Base-by-base conservation (phyloP, 371 early-diverging fungal genomes). In the Syncephalastrum racemosum region DNA sequence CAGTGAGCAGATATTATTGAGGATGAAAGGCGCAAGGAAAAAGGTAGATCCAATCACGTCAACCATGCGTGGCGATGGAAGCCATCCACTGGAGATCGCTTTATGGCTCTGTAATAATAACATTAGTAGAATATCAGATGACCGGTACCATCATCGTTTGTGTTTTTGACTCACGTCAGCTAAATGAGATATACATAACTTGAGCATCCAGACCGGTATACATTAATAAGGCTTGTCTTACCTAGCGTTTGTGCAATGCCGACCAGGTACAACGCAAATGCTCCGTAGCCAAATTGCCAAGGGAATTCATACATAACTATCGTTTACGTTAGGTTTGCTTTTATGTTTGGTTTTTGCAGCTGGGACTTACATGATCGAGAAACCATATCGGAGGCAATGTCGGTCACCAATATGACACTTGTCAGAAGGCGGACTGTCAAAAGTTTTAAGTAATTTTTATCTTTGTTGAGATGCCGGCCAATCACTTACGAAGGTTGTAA, bases 181-280 rank as follows among this genome's bases (percentile, higher is more conserved):
- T 10, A 23, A 14, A n/a, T 19, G 22, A 4, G 13, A 10, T 18
- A 2, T 4, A 10, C 16, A 15, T 27, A 43, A 40, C 16, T 43
- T 31, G 36, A 31, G 36, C 12, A 12, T 20, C 14, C 23, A 22
- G 13, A 27, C 16, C 25, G 14, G 18, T 48, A 24, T 41, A 47
- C 20, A 52, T n/a, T 4, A 46, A 45, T 22, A n/a, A 46, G 3
- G 36, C 50, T 51, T 56, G 64, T 64, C 40, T 68, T 62, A 52
- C 64, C 61, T 18, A 70, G 49, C 20, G 70, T 70, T 39, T 63
- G 66, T 46, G 70, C 70, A 59, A 70, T 66, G 24, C 70, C 70
- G 10, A 70, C 47, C 4, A 70, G 19, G 41, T 70, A 70, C 10
- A 70, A 25, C 10, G 62, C 61, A 49, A 70, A 70, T 4, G 59